Evolutionary conservation across 805 yeast genomes (phyloP).

Genomic region (Yarrowia osloensis): DNA sequence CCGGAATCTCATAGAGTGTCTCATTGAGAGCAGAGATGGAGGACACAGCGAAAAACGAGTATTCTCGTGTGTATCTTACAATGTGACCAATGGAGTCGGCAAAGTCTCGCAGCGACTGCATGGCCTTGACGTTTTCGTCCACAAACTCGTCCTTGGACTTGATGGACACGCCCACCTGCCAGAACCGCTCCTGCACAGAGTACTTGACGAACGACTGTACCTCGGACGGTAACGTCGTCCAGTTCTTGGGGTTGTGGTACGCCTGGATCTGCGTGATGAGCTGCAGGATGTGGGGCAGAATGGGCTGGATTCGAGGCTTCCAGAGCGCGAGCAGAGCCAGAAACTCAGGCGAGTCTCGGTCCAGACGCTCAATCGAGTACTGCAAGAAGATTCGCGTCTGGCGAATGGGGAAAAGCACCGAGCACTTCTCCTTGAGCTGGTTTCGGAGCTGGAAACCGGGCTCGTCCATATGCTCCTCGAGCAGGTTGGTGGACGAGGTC

Average conservation of each 20-base stretch:
- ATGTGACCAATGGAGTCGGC: slow-evolving; percentile 98
- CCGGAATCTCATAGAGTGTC: slow-evolving; percentile 82
- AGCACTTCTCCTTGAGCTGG: slow-evolving; percentile 87
- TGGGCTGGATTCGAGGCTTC: slow-evolving; percentile 92
- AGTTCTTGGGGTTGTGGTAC: slow-evolving; percentile 89
- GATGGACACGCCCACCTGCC: slow-evolving; percentile 97
- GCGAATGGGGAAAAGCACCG: slow-evolving; percentile 89
- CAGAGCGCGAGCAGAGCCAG: slow-evolving; percentile 70
- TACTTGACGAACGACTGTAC: slow-evolving; percentile 91
- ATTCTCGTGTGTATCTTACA: slow-evolving; percentile 92
- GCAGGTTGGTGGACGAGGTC: slow-evolving; percentile 69
- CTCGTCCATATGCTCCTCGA: slow-evolving; percentile 85
- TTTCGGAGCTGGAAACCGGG: slow-evolving; percentile 75
- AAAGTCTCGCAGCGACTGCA: slow-evolving; percentile 90
- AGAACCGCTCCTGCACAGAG: slow-evolving; percentile 88
- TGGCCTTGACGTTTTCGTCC: slow-evolving; percentile 91
- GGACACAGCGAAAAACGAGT: slow-evolving; percentile 86
- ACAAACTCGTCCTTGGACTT: slow-evolving; percentile 92
- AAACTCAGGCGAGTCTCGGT: slow-evolving; percentile 75
- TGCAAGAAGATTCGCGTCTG: slow-evolving; percentile 94
- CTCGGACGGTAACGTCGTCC: slow-evolving; percentile 83
- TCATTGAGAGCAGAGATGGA: slow-evolving; percentile 88
- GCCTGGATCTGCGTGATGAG: slow-evolving; percentile 88
- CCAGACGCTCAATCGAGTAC: slow-evolving; percentile 89
- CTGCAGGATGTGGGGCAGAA: slow-evolving; percentile 86